These are phyloP conservation scores for Cyclotella cryptica DNA, from an alignment of 108 stramenopile species.

Conservation along the genomic window DNA sequence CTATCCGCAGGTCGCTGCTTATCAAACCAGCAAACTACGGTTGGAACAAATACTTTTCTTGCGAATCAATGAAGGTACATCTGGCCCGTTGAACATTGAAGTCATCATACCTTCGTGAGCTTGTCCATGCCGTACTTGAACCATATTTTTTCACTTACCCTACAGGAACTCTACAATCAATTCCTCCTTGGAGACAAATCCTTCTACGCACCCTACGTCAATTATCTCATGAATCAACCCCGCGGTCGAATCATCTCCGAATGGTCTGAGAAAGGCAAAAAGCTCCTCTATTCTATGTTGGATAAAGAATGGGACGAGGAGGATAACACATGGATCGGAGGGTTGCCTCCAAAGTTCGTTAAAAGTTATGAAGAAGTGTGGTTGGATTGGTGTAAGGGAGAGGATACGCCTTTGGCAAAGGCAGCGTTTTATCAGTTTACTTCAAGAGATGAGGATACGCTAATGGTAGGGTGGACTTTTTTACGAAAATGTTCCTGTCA, in stretches of 20 bases:
- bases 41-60: conserved; percentile 19
- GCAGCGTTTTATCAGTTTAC: conserved; percentile 54
- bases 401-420: conserved; percentile 44
- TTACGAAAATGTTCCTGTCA: neutral
- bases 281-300: conserved; percentile 46
- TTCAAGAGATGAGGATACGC: conserved; percentile 47
- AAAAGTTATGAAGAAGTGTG: conserved; percentile 41
- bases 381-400: conserved; percentile 43
- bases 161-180: conserved; percentile 34
- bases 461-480: conserved; percentile 23
- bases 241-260: conserved; percentile 54
- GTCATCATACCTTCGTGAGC: neutral
- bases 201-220: conserved; percentile 70
- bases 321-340: neutral
- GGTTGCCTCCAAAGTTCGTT: conserved; percentile 33
- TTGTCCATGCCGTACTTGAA: neutral
- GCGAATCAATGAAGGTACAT: conserved; percentile 24
- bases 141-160: conserved; percentile 7
- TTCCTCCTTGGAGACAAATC: conserved; percentile 60
- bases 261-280: conserved; percentile 54
- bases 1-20: conserved; percentile 26
- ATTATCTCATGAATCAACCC: conserved; percentile 66
- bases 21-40: conserved; percentile 47
- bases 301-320: conserved; percentile 17
- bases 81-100: neutral